These are phyloP conservation scores for Aspergillus campestris DNA, from an alignment of 495 filamentous ascomycete genomes.

Conservation along the genomic window DNA sequence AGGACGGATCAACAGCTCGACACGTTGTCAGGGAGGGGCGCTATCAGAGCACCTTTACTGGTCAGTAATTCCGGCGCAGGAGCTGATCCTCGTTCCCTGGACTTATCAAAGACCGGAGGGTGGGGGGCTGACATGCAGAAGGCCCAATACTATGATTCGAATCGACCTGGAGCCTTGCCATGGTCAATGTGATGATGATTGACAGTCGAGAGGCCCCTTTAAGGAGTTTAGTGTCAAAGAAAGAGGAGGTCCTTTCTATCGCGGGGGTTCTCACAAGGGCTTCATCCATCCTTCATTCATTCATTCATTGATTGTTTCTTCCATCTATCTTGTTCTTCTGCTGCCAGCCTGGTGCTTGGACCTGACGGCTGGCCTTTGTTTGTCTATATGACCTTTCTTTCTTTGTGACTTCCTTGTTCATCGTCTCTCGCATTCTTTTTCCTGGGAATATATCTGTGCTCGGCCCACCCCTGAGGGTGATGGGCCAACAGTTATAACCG, in stretches of 20 bases:
- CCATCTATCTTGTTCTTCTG: too few species aligned
- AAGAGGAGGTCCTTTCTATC: not conserved
- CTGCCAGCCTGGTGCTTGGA: not conserved
- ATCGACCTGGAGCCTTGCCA: too few species aligned
- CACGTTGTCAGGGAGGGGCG: slow-evolving; percentile 11
- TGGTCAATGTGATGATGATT: too few species aligned
- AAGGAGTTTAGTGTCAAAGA: too few species aligned
- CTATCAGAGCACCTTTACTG: too few species aligned
- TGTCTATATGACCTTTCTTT: slow-evolving; percentile 2
- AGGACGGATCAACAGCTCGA: slow-evolving; percentile 11
- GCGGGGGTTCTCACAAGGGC: slow-evolving; percentile 1
- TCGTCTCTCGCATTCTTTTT: slow-evolving; percentile 5
- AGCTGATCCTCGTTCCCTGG: not conserved
- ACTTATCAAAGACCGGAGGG: too few species aligned
- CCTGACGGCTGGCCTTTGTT: slow-evolving; percentile 1
- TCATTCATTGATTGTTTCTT: too few species aligned
- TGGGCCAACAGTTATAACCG: slow-evolving; percentile 28
- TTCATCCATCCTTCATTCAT: not conserved
- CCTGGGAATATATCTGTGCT: slow-evolving; percentile 2
- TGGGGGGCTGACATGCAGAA: too few species aligned
- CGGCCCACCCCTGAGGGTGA: slow-evolving; percentile 12
- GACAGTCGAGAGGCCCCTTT: too few species aligned
- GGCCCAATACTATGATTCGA: too few species aligned
- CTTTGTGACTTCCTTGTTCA: slow-evolving; percentile 3
- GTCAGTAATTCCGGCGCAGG: too few species aligned